Base-by-base conservation (phyloP, 345 rosid genomes). In the Draba incana region DNA sequence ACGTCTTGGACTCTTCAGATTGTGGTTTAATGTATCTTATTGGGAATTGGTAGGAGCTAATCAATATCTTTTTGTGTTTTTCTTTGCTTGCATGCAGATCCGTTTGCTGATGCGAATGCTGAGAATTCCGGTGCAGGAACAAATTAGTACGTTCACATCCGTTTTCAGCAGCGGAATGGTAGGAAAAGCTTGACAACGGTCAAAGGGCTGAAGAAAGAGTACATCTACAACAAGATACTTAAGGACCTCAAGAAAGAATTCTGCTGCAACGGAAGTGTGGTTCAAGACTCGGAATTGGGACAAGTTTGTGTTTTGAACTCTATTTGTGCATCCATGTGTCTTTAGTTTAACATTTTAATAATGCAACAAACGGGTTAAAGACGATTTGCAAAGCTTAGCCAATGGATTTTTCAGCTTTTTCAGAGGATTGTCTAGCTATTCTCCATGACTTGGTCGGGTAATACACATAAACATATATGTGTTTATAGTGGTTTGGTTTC, bases 111-210 rank as follows among this genome's bases (percentile, higher is more conserved):
- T 80, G 88, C 86, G 53, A 80, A 80, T 83, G 92, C 67, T 80
- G 96, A 89, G 75, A 89, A 89, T 79, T 80, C 87, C 5, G 89
- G 91, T 79, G 89, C 87, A 37, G 89, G 90, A 42, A 47, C 84
- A 59, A 86, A 84, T 65, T 89, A 86, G 57, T 84, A 84, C 75
- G 86, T 86, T 47, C 89, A 84, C 67, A 79, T 83, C 14, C 88
- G 95, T 56, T 69, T 84, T 2, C 95, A 88, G 79, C 92, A 86
- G 66, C 82, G 90, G 53, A 88, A 88, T 82, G 95, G 95, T 65
- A 84, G 89, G 78, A 86, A 88, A 73, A 88, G 92, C 80, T 81
- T 81, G 84, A 88, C 92, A 25, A 88, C 89, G 6, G 89, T 88
- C 43, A 89, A 86, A 71, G 95, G 92, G 35, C 77, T 89, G 81